These are phyloP conservation scores for Fusarium heterosporum DNA, from an alignment of 2,329 filamentous ascomycete genomes.

Conservation along the genomic window DNA sequence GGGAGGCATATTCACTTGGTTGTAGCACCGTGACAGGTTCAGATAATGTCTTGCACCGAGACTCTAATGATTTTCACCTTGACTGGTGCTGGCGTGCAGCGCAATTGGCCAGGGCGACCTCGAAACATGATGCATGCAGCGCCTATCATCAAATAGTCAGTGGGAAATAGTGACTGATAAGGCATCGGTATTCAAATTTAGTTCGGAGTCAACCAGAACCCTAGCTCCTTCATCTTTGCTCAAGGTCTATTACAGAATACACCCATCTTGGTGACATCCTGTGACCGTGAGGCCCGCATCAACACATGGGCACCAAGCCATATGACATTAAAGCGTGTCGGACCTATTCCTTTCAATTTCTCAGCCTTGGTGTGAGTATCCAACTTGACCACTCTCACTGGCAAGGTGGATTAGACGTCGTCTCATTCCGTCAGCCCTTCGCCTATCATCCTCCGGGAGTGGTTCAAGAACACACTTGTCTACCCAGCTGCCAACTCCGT, in stretches of 20 bases:
- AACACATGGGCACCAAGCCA: constrained; percentile 2
- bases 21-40: background rate
- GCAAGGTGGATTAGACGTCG: constrained; percentile 72
- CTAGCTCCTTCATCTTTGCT: background rate
- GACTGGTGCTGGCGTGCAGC: background rate
- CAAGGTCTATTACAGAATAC: background rate
- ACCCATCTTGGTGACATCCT: background rate
- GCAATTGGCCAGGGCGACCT: background rate
- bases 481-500: constrained; percentile 77
- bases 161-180: background rate
- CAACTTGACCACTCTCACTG: constrained; percentile 68
- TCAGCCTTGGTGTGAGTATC: constrained; percentile 70
- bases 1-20: background rate
- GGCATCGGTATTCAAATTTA: background rate
- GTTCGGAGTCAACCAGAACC: background rate
- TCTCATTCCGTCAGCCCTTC: constrained; percentile 72
- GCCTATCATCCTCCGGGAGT: constrained; percentile 57
- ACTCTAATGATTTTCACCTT: background rate
- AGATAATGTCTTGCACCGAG: constrained; percentile 1
- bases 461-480: constrained; percentile 66
- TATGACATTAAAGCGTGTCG: constrained; percentile 26
- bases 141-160: background rate
- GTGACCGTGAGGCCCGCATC: constrained; percentile 2
- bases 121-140: background rate
- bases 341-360: constrained; percentile 5